phyloP scores from a whole-genome alignment of 2,329 filamentous ascomycete species.

The Pseudogymnoascus sp. region DNA sequence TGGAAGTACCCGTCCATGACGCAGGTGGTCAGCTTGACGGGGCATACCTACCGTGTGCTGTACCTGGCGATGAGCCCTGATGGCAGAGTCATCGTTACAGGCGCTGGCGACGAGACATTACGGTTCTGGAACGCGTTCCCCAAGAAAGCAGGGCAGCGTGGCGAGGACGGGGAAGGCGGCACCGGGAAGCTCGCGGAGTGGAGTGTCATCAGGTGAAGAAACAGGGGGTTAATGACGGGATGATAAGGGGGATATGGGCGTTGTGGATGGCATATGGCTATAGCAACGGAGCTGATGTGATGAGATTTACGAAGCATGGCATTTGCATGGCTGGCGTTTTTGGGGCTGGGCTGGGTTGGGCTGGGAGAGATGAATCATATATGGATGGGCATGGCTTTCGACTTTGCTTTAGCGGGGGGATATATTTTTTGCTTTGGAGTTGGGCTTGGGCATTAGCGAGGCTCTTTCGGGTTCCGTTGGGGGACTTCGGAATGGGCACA shows the following conservation, averaged over 20 bases:
- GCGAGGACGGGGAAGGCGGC: constrained; percentile 59
- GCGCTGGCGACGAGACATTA: constrained; percentile 91
- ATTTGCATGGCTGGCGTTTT: constrained; percentile 11
- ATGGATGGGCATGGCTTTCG: constrained; percentile 10
- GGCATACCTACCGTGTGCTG: constrained; percentile 92
- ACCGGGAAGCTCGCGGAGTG: constrained; percentile 65
- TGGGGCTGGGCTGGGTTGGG: not conserved
- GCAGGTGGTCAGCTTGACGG: constrained; percentile 89
- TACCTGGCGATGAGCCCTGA: constrained; percentile 98
- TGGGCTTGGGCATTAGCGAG: not conserved
- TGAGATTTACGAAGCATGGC: constrained; percentile 8
- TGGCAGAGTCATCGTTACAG: constrained; percentile 87
- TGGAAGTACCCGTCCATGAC: constrained; percentile 99
- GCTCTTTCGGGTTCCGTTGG: not conserved
- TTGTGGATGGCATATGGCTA: constrained; percentile 7
- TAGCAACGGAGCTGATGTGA: constrained; percentile 4
- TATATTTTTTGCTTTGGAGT: constrained; percentile 9
- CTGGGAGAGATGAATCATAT: not conserved
- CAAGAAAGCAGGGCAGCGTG: constrained; percentile 63
- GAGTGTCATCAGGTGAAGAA: constrained; percentile 67
- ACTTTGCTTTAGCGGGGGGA: constrained; percentile 7
- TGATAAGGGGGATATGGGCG: not conserved
- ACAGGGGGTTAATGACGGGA: not conserved
- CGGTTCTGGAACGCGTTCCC: constrained; percentile 97
- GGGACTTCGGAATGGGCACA: not conserved